Evolutionary conservation across 129 eudicot species (phyloP).

Genomic region (Kitagawia praeruptora): DNA sequence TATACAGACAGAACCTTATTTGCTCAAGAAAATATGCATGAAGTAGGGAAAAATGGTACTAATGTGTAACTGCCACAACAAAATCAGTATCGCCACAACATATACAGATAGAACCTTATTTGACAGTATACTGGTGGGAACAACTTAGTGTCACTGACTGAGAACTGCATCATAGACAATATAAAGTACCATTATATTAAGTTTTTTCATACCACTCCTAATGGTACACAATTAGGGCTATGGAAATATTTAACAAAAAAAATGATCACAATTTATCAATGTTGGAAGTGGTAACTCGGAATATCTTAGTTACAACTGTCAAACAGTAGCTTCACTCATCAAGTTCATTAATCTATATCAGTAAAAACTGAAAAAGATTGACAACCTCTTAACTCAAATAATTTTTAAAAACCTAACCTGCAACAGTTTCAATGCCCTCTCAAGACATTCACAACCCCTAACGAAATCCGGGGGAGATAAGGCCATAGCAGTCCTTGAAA

Average conservation of each 20-base stretch:
- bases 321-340: background rate
- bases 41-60: background rate
- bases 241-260: background rate
- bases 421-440: constrained; percentile 76
- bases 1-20: background rate
- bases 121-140: background rate
- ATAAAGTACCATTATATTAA: background rate
- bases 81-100: background rate
- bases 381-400: background rate
- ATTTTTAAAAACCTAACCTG: constrained; percentile 36
- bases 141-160: background rate
- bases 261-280: background rate
- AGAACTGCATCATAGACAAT: background rate
- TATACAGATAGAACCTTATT: too few species aligned
- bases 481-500: constrained; percentile 84
- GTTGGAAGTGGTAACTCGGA: background rate
- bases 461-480: constrained; percentile 81
- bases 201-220: background rate
- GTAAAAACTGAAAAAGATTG: background rate
- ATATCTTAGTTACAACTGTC: background rate
- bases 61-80: background rate
- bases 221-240: background rate
- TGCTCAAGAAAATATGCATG: background rate
- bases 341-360: background rate
- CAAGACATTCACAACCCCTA: constrained; percentile 79